Percentiles rank a stretch among this genome's conserved stretches.
Conservation (phyloP, 768 basidiomycete genomes). For the Galerina marginata region DNA sequence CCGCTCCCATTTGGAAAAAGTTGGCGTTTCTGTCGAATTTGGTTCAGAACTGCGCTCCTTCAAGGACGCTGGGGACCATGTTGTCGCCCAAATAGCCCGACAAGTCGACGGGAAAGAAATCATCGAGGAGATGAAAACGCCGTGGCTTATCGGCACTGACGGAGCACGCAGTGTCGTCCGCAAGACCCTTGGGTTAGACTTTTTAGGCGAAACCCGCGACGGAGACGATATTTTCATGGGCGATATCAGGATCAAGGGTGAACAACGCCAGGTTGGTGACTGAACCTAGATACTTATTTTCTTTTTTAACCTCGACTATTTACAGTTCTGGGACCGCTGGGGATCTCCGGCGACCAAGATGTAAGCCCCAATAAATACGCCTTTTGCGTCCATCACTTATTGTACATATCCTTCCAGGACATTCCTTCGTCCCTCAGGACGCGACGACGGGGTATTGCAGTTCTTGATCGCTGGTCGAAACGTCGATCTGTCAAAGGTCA, state of each 20-base stretch:
- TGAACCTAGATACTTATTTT: neutral
- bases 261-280: conserved; percentile 39
- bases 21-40: conserved; percentile 43
- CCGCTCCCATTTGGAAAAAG: conserved; percentile 34
- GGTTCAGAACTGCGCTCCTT: conserved; percentile 50
- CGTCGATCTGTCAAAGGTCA: conserved; percentile 10
- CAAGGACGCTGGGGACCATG: conserved; percentile 38
- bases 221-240: conserved; percentile 41
- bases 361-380: conserved; percentile 27
- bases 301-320: neutral
- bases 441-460: conserved; percentile 13
- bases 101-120: conserved; percentile 22
- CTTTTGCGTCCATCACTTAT: neutral
- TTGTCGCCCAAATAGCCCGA: conserved; percentile 41
- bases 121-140: conserved; percentile 33
- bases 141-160: conserved; percentile 49
- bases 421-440: conserved; percentile 15
- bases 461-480: conserved; percentile 17
- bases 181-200: conserved; percentile 42
- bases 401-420: neutral
- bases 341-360: conserved; percentile 37
- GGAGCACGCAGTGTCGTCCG: conserved; percentile 48
- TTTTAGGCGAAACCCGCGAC: conserved; percentile 44
- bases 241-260: conserved; percentile 45
- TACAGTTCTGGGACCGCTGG: conserved; percentile 53